Conservation (phyloP, 2,329 filamentous ascomycete species). For the Trichoderma lentiforme region DNA sequence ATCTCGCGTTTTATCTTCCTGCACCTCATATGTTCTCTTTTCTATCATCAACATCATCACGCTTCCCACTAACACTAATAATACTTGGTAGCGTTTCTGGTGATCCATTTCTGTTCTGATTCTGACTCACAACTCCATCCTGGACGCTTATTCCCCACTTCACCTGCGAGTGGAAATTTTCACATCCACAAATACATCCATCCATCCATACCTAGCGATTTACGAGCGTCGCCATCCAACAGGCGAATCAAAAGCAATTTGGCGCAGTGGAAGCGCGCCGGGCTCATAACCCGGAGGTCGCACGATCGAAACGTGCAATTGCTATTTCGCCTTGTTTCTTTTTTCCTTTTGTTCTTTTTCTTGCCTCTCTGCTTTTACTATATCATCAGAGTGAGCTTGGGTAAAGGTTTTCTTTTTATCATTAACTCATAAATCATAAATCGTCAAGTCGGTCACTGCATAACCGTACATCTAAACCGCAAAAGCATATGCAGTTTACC, state of each 20-base stretch:
- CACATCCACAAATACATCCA: not conserved
- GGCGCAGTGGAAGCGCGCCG: slow-evolving; percentile 31
- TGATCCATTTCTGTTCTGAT: not conserved
- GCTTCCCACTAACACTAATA: not conserved
- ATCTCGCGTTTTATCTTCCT: not conserved
- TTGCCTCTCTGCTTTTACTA: not conserved
- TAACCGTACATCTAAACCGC: not conserved
- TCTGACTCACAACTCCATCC: not conserved
- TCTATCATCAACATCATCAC: not conserved
- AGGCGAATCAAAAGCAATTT: slow-evolving; percentile 25
- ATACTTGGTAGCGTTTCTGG: not conserved
- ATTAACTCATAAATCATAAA: not conserved
- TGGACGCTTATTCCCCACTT: slow-evolving; percentile 2
- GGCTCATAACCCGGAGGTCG: slow-evolving; percentile 30
- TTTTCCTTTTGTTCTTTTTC: not conserved
- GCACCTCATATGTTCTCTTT: not conserved
- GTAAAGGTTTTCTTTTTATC: not conserved
- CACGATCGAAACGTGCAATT: slow-evolving; percentile 28
- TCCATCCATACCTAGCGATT: not conserved
- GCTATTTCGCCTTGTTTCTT: not conserved
- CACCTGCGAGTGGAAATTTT: not conserved
- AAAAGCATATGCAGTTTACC: not conserved
- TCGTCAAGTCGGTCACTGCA: not conserved
- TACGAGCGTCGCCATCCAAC: not conserved
- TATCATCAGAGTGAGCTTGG: not conserved